Evolutionary conservation across 208 protist species (phyloP), one percentile per base, ranked within the genome.

Genomic region (Acanthamoeba culbertsoni): DNA sequence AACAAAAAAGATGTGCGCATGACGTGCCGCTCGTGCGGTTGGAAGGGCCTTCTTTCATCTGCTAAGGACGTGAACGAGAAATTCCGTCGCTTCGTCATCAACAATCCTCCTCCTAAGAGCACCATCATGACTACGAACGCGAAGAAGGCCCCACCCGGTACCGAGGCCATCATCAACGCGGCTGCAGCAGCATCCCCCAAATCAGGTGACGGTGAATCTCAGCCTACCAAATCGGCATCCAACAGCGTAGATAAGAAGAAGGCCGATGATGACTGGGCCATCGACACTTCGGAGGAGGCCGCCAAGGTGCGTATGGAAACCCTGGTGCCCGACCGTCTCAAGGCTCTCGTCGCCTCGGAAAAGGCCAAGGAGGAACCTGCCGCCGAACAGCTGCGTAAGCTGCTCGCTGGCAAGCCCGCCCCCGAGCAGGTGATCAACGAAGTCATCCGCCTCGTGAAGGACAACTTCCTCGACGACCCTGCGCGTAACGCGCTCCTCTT

Each of bases 271-370:
- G 79, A 88, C 28, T 88, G 79, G 79, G 79, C 79, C 79, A 88
- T 88, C 53, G 79, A 88, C 79, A 88, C 79, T 7, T 88, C 79
- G 16, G 79, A 57, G 45, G 79, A 88, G 53, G 79, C 79, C 35
- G 79, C 79, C 53, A 88, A 88, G 79, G 79, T 62, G 79, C 79
- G 79, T 23, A 88, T 88, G 79, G 79, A 88, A 33, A 88, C 79
- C 14, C 79, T 88, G 23, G 79, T 88, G 79, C 79, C 79, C 35
- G 79, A 88, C 79, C 45, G 79, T 20, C 53, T 88, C 45, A 88
- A 88, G 79, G 79, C 51, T 14, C 53, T 88, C 51, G 53, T 88
- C 45, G 79, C 79, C 79, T 37, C 2, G 16, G 79, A 88, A 33
- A 88, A 88, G 53, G 35, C 79, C 68, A 77, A 77, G 68, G 79